phyloP scores from a whole-genome alignment of 164 flowering plant species.

The Hamamelis virginiana region DNA sequence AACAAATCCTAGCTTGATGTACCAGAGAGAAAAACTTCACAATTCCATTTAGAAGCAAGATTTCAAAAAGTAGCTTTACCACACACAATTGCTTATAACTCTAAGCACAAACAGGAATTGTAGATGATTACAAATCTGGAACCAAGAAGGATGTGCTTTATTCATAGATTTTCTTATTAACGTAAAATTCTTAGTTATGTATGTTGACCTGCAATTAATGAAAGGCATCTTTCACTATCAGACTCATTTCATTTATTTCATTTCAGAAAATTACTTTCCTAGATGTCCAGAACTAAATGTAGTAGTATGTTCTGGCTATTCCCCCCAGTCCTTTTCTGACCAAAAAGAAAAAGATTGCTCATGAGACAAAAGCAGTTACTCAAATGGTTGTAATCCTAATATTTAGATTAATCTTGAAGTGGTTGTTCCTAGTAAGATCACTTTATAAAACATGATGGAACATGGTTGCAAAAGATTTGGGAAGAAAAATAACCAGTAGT shows the following conservation, averaged over 20 bases:
- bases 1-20: too few relatives aligned
- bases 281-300: background rate
- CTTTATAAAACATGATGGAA: background rate
- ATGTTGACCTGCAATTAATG: background rate
- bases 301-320: background rate
- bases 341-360: background rate
- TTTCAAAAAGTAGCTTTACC: too few relatives aligned
- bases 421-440: background rate
- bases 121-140: background rate
- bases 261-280: too few relatives aligned
- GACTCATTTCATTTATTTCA: background rate
- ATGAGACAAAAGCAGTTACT: background rate
- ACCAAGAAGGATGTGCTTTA: background rate
- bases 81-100: too few relatives aligned
- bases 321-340: too few relatives aligned
- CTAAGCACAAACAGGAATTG: too few relatives aligned
- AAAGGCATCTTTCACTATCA: background rate
- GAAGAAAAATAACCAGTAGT: background rate
- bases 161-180: background rate
- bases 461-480: background rate
- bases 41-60: too few relatives aligned
- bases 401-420: background rate
- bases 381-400: background rate
- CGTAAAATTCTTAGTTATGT: background rate
- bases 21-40: too few relatives aligned